Percentiles rank a stretch among this genome's conserved stretches.
Conservation (phyloP, 345 rosid species). For the Gossypium longicalyx region DNA sequence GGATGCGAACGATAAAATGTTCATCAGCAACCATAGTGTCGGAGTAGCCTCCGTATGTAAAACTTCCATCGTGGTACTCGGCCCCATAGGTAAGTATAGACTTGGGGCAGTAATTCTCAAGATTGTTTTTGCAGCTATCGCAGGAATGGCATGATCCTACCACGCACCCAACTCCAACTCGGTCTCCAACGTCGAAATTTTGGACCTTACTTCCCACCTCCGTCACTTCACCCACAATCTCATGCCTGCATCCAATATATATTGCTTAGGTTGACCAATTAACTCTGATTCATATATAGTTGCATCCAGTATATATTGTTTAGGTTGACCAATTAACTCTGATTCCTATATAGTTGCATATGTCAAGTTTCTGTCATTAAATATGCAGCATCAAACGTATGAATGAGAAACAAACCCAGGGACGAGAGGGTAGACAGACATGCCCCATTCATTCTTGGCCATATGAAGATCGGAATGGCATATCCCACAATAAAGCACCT, state of each 20-base stretch:
- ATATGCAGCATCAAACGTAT: no score
- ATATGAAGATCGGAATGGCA: slow-evolving; percentile 44
- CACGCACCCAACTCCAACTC: slow-evolving; percentile 51
- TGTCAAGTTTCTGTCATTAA: no score
- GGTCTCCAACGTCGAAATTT: slow-evolving; percentile 50
- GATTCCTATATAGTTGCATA: no score
- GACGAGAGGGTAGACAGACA: slow-evolving; percentile 39
- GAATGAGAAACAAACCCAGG: slow-evolving; percentile 37
- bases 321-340: no score
- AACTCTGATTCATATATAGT: no score
- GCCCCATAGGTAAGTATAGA: slow-evolving; percentile 28
- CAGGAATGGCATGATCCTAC: slow-evolving; percentile 47
- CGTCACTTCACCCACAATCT: slow-evolving; percentile 50
- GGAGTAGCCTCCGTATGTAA: slow-evolving; percentile 56
- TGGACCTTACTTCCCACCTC: slow-evolving; percentile 48
- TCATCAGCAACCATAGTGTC: slow-evolving; percentile 48
- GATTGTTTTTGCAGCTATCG: slow-evolving; percentile 34
- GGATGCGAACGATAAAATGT: slow-evolving; percentile 46
- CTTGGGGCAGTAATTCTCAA: slow-evolving; percentile 53
- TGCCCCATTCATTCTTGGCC: slow-evolving; percentile 46
- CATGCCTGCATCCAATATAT: slow-evolving; percentile 22
- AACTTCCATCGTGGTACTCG: slow-evolving; percentile 37
- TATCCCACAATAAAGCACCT: slow-evolving; percentile 40
- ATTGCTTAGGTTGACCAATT: no score
- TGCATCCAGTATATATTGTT: no score